phyloP scores from a whole-genome alignment of 2,329 filamentous ascomycete genomes.

The Colletotrichum liaoningense region DNA sequence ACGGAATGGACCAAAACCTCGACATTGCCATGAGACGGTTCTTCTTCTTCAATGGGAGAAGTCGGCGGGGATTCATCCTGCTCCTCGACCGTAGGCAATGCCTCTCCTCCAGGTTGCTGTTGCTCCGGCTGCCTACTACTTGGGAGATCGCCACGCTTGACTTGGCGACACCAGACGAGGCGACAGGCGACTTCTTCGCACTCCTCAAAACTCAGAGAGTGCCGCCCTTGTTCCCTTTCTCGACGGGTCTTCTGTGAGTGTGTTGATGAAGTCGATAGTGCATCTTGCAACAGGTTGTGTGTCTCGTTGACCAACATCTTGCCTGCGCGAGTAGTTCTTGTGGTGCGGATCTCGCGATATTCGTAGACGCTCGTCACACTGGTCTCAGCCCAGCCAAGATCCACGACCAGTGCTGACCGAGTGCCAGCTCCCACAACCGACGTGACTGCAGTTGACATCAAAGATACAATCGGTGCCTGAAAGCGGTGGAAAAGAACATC shows the following conservation, averaged over 20 bases:
- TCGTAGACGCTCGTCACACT: slow-evolving; percentile 89
- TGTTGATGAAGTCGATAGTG: slow-evolving; percentile 40
- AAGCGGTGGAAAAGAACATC: slow-evolving; percentile 85
- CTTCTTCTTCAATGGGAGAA: slow-evolving; percentile 38
- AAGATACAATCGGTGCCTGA: slow-evolving; percentile 81
- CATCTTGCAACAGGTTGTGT: slow-evolving; percentile 69
- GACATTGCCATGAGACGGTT: slow-evolving; percentile 43
- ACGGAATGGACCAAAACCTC: slow-evolving; percentile 60
- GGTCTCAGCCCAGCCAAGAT: slow-evolving; percentile 94
- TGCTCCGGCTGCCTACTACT: slow-evolving; percentile 3
- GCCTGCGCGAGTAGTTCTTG: slow-evolving; percentile 79
- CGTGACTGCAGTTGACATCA: slow-evolving; percentile 83
- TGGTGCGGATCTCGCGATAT: slow-evolving; percentile 82
- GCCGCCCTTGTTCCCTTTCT: slow-evolving; percentile 40
- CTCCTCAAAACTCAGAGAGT: slow-evolving; percentile 75
- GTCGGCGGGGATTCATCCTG: slow-evolving; percentile 58
- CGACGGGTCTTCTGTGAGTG: slow-evolving; percentile 7
- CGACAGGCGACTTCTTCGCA: slow-evolving; percentile 83
- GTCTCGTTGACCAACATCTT: slow-evolving; percentile 78
- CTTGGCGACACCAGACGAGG: slow-evolving; percentile 78
- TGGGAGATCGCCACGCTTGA: neutral
- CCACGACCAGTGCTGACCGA: slow-evolving; percentile 86
- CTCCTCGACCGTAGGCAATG: slow-evolving; percentile 65
- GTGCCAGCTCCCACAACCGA: slow-evolving; percentile 82
- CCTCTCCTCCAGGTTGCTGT: slow-evolving; percentile 45